A percentile compares a stretch with the other conserved stretches of the same genome.
Conservation (phyloP, 2,329 filamentous ascomycete genomes). For the Colletotrichum sp. region DNA sequence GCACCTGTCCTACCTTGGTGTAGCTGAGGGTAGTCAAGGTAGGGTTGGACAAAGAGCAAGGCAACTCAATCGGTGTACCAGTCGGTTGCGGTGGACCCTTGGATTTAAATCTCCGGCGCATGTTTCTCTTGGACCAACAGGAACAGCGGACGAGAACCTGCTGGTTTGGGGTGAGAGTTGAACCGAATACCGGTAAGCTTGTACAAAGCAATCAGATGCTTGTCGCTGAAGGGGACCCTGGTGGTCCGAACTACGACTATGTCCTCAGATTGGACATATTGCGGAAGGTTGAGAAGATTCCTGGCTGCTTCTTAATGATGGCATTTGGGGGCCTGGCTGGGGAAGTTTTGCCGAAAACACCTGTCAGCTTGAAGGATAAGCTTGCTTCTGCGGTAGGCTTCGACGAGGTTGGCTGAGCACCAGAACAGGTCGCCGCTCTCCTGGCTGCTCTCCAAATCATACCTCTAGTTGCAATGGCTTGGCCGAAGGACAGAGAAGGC, state of each 20-base stretch:
- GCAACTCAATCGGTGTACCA: background rate
- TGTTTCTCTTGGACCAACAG: slow-evolving; percentile 1
- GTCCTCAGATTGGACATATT: background rate
- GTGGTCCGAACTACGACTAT: background rate
- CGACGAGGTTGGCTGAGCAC: background rate
- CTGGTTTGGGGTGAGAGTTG: background rate
- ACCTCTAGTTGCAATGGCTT: background rate
- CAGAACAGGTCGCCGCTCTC: background rate
- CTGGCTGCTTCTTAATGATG: background rate
- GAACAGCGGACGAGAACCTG: background rate
- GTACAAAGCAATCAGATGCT: background rate
- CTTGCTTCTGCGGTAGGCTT: background rate
- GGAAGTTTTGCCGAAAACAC: background rate
- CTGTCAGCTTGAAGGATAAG: background rate
- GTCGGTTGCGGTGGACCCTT: background rate
- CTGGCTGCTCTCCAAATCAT: background rate
- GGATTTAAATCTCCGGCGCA: slow-evolving; percentile 13
- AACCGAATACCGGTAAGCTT: background rate
- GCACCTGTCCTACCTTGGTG: background rate
- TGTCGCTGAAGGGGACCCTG: background rate
- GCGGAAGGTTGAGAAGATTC: background rate
- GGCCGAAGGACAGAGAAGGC: background rate
- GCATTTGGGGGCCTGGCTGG: background rate
- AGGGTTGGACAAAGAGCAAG: background rate
- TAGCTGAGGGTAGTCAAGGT: background rate